Percentiles rank a stretch among this genome's conserved stretches.
Evolutionary conservation across 768 basidiomycete species (phyloP).

Genomic region (Plicaturopsis crispa): DNA sequence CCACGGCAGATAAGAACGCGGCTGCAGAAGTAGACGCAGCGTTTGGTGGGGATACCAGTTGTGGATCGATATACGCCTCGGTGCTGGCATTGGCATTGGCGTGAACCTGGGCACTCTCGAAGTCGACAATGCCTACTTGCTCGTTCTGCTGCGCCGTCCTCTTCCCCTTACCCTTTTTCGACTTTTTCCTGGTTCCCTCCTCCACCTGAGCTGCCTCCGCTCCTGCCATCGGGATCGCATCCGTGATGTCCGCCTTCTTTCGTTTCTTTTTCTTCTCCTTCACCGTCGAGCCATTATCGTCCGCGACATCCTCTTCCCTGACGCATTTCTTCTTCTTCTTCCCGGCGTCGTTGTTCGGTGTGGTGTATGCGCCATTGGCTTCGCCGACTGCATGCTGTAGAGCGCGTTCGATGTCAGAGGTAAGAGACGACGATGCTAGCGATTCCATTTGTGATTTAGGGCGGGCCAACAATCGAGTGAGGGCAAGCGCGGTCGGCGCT

Average conservation of each 20-base stretch:
- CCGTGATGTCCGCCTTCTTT: slow-evolving; percentile 14
- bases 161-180: slow-evolving; percentile 22
- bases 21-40: slow-evolving; percentile 42
- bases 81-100: slow-evolving; percentile 13
- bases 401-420: slow-evolving; percentile 41
- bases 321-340: slow-evolving; percentile 28
- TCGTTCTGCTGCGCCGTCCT: slow-evolving; percentile 22
- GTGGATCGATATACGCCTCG: slow-evolving; percentile 14
- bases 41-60: slow-evolving; percentile 15
- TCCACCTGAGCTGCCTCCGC: slow-evolving; percentile 13
- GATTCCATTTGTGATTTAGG: slow-evolving; percentile 34
- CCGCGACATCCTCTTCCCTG: slow-evolving; percentile 10
- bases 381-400: slow-evolving; percentile 42
- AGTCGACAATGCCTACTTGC: background rate
- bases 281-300: slow-evolving; percentile 4
- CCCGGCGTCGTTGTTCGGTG: slow-evolving; percentile 14
- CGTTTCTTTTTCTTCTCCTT: slow-evolving; percentile 20
- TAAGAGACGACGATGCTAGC: slow-evolving; percentile 21
- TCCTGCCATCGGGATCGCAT: slow-evolving; percentile 1
- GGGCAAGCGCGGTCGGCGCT: slow-evolving; percentile 25
- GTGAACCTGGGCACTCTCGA: slow-evolving; percentile 22
- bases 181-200: slow-evolving; percentile 24
- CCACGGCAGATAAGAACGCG: slow-evolving; percentile 57
- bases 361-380: slow-evolving; percentile 30
- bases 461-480: slow-evolving; percentile 30